These are phyloP conservation scores for Volvox carteri DNA, from an alignment of 163 green algal species.

Conservation along the genomic window DNA sequence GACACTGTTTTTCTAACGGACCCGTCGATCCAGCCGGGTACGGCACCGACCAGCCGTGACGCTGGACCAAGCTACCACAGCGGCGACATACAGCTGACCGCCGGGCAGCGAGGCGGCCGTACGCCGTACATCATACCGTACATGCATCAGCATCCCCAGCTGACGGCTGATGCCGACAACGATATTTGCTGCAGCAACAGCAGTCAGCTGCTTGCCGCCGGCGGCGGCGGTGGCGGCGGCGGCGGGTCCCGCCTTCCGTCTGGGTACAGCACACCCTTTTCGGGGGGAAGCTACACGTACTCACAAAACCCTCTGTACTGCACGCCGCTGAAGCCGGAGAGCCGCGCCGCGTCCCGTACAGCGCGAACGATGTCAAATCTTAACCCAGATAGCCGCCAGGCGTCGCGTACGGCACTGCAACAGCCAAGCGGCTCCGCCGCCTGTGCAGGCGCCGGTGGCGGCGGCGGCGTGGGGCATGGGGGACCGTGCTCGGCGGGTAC, in stretches of 20 bases:
- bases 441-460: background rate
- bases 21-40: no score
- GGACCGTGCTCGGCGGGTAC: background rate
- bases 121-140: background rate
- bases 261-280: conserved; percentile 37
- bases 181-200: conserved; percentile 11
- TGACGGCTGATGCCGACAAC: background rate
- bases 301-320: conserved; percentile 8
- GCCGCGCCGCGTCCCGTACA: conserved; percentile 23
- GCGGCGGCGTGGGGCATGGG: no score
- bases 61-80: background rate
- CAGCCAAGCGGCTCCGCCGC: background rate
- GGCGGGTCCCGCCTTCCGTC: background rate
- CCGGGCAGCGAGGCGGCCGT: background rate
- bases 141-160: background rate
- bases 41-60: no score
- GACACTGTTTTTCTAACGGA: no score
- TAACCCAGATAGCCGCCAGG: conserved; percentile 46
- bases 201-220: background rate
- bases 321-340: conserved; percentile 5
- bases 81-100: background rate
- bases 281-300: conserved; percentile 25
- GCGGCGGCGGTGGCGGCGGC: background rate
- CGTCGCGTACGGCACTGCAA: conserved; percentile 16
- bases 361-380: conserved; percentile 36